Conservation (phyloP, 108 stramenopile genomes). For the Mayamaea pseudoterrestris region DNA sequence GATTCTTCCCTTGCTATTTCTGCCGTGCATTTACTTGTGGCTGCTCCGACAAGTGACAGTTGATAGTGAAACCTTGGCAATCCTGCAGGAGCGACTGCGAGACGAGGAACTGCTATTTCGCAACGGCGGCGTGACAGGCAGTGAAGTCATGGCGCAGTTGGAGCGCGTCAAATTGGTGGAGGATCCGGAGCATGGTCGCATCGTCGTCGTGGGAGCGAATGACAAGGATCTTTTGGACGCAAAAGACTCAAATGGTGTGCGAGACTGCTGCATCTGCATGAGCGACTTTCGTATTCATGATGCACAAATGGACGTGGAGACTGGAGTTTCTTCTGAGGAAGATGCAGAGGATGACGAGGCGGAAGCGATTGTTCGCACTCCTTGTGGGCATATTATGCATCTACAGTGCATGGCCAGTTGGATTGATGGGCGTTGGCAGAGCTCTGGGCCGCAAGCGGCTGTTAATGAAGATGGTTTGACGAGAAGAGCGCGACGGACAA, state of each 20-base stretch:
- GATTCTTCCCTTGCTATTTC: constrained; percentile 45
- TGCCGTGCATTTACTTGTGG: constrained; percentile 59
- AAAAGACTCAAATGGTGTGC: constrained; percentile 9
- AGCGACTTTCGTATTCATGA: constrained; percentile 24
- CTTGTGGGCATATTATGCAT: constrained; percentile 50
- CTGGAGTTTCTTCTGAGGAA: background rate
- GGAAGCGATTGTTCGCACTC: constrained; percentile 20
- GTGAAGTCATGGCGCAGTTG: constrained; percentile 34
- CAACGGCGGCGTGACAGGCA: constrained; percentile 19
- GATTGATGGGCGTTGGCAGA: constrained; percentile 46
- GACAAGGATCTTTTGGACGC: background rate
- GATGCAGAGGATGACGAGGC: constrained; percentile 10
- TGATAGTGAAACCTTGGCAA: constrained; percentile 27
- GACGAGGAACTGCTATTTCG: constrained; percentile 28
- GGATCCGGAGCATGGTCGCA: background rate
- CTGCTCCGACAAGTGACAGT: constrained; percentile 34
- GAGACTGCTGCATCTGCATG: constrained; percentile 72
- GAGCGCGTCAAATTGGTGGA: constrained; percentile 30
- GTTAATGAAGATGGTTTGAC: constrained; percentile 6
- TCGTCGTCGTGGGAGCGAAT: background rate
- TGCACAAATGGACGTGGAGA: constrained; percentile 1
- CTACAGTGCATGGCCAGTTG: constrained; percentile 32
- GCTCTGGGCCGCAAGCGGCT: too few species aligned
- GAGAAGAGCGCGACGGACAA: constrained; percentile 30
- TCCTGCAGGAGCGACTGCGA: constrained; percentile 33